Evolutionary conservation across 106 monocot species (phyloP).

Genomic region (Xerophyta viscosa): DNA sequence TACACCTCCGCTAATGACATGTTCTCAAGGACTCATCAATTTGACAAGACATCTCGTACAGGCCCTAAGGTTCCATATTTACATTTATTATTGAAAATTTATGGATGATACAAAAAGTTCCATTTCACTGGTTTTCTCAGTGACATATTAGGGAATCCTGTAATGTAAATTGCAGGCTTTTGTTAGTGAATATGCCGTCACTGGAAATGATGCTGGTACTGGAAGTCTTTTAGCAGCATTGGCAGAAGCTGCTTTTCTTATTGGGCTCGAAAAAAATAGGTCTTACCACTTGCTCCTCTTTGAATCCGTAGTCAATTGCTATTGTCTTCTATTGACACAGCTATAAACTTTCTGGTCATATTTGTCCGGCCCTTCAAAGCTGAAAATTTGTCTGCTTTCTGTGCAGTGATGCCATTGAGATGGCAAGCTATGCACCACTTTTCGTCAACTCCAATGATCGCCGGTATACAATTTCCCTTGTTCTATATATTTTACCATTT

Average conservation of each 20-base stretch:
- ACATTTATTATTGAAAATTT: no score
- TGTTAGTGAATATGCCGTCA: slow-evolving; percentile 99
- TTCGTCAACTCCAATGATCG: slow-evolving; percentile 79
- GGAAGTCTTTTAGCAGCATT: slow-evolving; percentile 86
- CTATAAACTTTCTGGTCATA: no score
- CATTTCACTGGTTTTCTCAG: no score
- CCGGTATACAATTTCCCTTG: slow-evolving; percentile 20
- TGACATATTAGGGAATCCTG: no score
- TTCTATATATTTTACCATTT: neutral
- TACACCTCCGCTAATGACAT: slow-evolving; percentile 62
- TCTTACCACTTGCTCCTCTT: slow-evolving; percentile 9
- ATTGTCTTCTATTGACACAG: no score
- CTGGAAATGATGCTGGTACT: slow-evolving; percentile 79
- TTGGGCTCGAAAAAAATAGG: slow-evolving; percentile 95
- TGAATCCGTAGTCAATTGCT: neutral
- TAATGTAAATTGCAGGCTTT: slow-evolving; percentile 47
- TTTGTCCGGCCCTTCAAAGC: neutral
- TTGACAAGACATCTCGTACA: slow-evolving; percentile 55
- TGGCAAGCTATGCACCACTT: slow-evolving; percentile 92
- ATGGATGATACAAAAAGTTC: no score
- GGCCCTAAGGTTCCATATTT: slow-evolving; percentile 53
- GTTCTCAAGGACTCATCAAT: slow-evolving; percentile 64
- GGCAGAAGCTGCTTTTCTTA: slow-evolving; percentile 91
- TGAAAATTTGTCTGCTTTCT: slow-evolving; percentile 4
- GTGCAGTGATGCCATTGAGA: slow-evolving; percentile 70